Percentiles rank a stretch among this genome's conserved stretches.
phyloP scores from a whole-genome alignment of 176 grass and related monocot genomes.

The Luzula sylvatica region DNA sequence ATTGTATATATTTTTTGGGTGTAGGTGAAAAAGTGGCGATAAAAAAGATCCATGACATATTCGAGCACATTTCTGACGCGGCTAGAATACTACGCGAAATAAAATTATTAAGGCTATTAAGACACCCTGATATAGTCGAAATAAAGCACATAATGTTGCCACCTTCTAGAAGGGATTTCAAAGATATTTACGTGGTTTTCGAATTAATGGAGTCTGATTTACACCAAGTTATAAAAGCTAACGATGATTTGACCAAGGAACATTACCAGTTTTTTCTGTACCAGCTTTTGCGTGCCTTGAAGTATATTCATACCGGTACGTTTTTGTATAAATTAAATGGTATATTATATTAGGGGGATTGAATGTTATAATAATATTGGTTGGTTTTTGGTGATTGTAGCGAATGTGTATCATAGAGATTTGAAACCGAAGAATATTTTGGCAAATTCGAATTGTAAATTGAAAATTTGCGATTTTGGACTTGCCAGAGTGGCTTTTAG shows the following conservation, averaged over 20 bases:
- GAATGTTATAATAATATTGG: neutral
- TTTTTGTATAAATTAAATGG: neutral
- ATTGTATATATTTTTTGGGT: too few species aligned
- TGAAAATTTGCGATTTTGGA: slow-evolving; percentile 99
- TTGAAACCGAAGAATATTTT: slow-evolving; percentile 98
- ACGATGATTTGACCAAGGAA: slow-evolving; percentile 96
- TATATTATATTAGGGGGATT: neutral
- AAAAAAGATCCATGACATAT: slow-evolving; percentile 98
- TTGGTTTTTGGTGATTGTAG: slow-evolving; percentile 31
- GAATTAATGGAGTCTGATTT: slow-evolving; percentile 99
- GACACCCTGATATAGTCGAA: slow-evolving; percentile 98
- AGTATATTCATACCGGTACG: slow-evolving; percentile 93
- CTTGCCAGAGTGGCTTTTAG: slow-evolving; percentile 90
- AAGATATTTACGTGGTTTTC: slow-evolving; percentile 99
- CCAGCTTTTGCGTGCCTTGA: slow-evolving; percentile 92
- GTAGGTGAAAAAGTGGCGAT: slow-evolving; percentile 84
- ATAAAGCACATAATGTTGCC: slow-evolving; percentile 99
- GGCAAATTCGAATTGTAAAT: slow-evolving; percentile 95
- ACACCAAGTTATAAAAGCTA: slow-evolving; percentile 99
- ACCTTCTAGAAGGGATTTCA: slow-evolving; percentile 88
- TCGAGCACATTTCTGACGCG: slow-evolving; percentile 97
- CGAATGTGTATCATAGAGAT: slow-evolving; percentile 96
- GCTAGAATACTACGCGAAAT: slow-evolving; percentile 95
- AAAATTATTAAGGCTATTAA: slow-evolving; percentile 82
- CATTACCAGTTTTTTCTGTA: slow-evolving; percentile 99